Evolutionary conservation across 2,329 filamentous ascomycete genomes (phyloP).

Genomic region (Xylaria sp.): DNA sequence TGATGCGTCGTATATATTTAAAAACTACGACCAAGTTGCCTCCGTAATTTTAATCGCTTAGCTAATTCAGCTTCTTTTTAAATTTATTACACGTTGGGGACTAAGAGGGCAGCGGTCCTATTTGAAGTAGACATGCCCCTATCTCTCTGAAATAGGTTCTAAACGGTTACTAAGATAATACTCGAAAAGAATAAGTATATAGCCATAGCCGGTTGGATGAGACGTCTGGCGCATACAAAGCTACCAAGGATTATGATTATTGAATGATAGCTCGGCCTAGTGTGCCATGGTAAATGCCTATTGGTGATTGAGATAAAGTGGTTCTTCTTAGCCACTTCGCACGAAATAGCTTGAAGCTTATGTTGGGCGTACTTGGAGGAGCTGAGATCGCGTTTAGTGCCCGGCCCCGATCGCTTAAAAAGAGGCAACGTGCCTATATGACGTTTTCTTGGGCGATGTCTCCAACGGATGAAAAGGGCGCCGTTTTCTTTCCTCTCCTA

Average conservation of each 20-base stretch:
- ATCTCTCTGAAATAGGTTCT: neutral
- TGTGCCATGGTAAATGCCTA: neutral
- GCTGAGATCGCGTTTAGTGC: neutral
- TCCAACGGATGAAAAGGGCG: neutral
- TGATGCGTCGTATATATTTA: neutral
- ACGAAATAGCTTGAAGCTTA: neutral
- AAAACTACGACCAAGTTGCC: neutral
- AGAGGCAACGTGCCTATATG: neutral
- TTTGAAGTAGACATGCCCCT: neutral
- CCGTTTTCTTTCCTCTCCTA: neutral
- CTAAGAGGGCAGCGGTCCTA: neutral
- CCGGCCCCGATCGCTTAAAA: neutral
- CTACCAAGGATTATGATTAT: neutral
- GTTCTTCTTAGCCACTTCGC: neutral
- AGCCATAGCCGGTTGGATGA: neutral
- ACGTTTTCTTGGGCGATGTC: neutral
- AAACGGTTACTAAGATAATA: neutral
- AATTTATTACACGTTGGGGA: neutral
- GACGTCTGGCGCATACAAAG: neutral
- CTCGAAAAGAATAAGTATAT: neutral
- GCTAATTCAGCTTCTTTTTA: neutral
- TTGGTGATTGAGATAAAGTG: neutral
- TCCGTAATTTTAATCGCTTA: neutral
- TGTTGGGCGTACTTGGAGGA: neutral
- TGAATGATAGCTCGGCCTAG: neutral